Evolutionary conservation across 2,329 filamentous ascomycete genomes (phyloP).

Genomic region (Trichoderma sp.): DNA sequence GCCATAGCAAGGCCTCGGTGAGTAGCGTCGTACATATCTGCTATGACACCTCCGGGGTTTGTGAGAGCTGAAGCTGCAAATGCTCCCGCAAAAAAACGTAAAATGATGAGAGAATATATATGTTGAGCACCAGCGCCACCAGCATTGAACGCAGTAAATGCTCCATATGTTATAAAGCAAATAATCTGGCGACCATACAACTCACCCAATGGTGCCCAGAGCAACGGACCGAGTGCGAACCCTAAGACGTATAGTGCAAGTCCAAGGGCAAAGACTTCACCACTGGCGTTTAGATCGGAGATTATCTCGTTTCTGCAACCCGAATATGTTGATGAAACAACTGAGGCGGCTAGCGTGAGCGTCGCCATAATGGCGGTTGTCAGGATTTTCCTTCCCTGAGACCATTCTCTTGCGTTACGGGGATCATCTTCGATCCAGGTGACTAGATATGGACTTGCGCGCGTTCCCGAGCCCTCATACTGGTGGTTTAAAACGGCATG

Average conservation of each 20-base stretch:
- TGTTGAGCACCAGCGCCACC: neutral
- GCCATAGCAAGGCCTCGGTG: conserved; percentile 52
- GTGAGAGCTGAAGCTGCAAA: conserved; percentile 56
- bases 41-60: conserved; percentile 51
- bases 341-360: neutral
- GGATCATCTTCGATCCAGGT: neutral
- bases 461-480: neutral
- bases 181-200: conserved; percentile 49
- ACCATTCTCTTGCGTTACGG: neutral
- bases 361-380: neutral
- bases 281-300: neutral
- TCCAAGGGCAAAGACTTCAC: conserved; percentile 1
- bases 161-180: neutral
- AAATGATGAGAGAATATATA: neutral
- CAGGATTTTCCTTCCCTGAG: neutral
- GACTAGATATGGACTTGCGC: neutral
- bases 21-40: conserved; percentile 52
- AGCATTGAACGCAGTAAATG: neutral
- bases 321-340: neutral
- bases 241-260: conserved; percentile 35
- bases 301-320: neutral
- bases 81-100: conserved; percentile 48
- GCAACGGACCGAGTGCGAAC: conserved; percentile 55
- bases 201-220: conserved; percentile 63
- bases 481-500: neutral